Evolutionary conservation across 805 yeast species (phyloP).

Genomic region (Lachancea meyersii): DNA sequence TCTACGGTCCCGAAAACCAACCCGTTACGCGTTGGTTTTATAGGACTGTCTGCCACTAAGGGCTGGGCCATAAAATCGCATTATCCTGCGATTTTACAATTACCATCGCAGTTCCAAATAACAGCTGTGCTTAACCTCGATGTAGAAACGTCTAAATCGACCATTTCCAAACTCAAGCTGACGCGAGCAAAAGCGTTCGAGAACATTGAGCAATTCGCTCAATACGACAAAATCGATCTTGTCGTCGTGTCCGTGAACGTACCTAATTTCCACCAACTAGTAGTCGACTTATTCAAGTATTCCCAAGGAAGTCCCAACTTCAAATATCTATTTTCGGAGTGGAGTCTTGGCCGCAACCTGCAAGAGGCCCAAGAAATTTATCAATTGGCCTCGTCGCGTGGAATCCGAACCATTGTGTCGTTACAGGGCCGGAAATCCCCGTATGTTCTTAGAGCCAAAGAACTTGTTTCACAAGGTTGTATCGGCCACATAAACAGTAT

Average conservation of each 20-base stretch:
- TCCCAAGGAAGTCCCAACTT: constrained; percentile 21
- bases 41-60: constrained; percentile 22
- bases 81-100: constrained; percentile 26
- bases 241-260: constrained; percentile 24
- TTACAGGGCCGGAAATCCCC: constrained; percentile 31
- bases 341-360: constrained; percentile 24
- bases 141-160: constrained; percentile 17
- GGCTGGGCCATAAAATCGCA: constrained; percentile 32
- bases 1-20: constrained; percentile 29
- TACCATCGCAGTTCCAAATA: constrained; percentile 28
- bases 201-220: constrained; percentile 22
- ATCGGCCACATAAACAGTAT: constrained; percentile 30
- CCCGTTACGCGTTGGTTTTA: constrained; percentile 26
- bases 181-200: constrained; percentile 24
- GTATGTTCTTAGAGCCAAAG: constrained; percentile 28
- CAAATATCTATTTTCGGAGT: constrained; percentile 26
- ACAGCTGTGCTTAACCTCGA: constrained; percentile 24
- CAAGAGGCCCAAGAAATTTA: constrained; percentile 26
- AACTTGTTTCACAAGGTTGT: constrained; percentile 25
- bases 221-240: constrained; percentile 23
- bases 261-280: constrained; percentile 15
- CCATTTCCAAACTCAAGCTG: constrained; percentile 23
- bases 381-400: constrained; percentile 21
- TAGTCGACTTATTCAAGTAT: constrained; percentile 20
- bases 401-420: constrained; percentile 27